A percentile compares a stretch with the other conserved stretches of the same genome.
These are phyloP conservation scores for Hypoxylon subgilvum DNA, from an alignment of 495 filamentous ascomycete species.

Conservation along the genomic window DNA sequence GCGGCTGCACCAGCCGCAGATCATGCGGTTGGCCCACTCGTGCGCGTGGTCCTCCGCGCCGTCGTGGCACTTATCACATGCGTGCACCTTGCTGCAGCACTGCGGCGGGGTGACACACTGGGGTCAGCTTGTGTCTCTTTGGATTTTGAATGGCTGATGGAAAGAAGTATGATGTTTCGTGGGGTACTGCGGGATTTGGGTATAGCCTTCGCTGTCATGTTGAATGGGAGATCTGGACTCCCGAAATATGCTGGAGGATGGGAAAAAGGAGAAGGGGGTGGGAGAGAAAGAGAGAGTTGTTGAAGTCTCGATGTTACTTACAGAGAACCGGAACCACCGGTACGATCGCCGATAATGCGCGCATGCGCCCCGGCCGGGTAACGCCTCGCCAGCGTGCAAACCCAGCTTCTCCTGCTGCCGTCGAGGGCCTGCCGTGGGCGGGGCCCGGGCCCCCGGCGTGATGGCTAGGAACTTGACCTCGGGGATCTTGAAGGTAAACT, in stretches of 20 bases:
- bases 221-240: too few species aligned
- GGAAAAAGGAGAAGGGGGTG: too few species aligned
- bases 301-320: too few species aligned
- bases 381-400: constrained; percentile 77
- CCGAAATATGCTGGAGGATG: too few species aligned
- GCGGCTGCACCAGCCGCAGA: constrained; percentile 81
- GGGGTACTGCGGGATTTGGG: too few species aligned
- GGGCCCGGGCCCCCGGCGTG: constrained; percentile 56
- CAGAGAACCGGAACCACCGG: constrained; percentile 84
- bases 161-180: too few species aligned
- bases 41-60: constrained; percentile 70
- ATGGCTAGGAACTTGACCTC: constrained; percentile 82
- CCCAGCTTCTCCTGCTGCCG: constrained; percentile 76
- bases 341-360: constrained; percentile 79
- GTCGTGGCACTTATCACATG: constrained; percentile 89
- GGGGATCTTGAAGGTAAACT: constrained; percentile 82
- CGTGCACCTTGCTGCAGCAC: constrained; percentile 65
- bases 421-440: constrained; percentile 52
- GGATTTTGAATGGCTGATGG: too few species aligned
- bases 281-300: too few species aligned
- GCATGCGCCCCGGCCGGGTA: constrained; percentile 78
- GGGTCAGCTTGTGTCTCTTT: too few species aligned
- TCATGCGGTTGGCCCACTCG: constrained; percentile 88
- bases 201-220: too few species aligned
- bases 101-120: too few species aligned